Conservation (phyloP, 2,329 filamentous ascomycete species). For the Sordariomycetes sp. region DNA sequence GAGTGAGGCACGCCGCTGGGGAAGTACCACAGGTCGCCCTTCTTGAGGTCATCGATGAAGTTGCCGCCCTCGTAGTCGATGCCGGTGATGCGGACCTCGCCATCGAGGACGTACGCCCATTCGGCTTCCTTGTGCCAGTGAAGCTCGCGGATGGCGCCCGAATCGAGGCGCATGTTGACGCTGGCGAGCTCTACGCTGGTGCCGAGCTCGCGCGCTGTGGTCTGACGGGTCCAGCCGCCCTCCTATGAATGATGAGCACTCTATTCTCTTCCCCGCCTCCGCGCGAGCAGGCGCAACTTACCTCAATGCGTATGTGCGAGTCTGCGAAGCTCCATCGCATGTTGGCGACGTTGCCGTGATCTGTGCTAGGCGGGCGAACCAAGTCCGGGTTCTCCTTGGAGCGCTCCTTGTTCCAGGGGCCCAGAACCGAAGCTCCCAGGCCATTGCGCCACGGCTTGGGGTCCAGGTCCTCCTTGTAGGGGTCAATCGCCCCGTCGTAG, state of each 20-base stretch:
- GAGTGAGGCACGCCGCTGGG: constrained; percentile 70
- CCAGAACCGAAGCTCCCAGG: constrained; percentile 55
- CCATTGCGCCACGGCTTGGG: constrained; percentile 58
- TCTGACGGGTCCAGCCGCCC: constrained; percentile 70
- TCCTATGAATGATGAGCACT: constrained; percentile 36
- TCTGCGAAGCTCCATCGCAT: constrained; percentile 65
- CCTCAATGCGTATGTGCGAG: constrained; percentile 55
- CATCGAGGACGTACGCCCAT: constrained; percentile 68
- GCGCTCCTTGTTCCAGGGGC: constrained; percentile 59
- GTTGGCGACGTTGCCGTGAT: constrained; percentile 61
- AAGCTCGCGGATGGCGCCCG: constrained; percentile 65
- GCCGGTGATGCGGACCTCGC: constrained; percentile 61
- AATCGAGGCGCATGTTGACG: constrained; percentile 69
- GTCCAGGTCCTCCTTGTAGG: constrained; percentile 49
- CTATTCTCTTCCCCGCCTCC: constrained; percentile 1
- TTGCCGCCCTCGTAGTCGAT: constrained; percentile 68
- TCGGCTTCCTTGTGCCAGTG: constrained; percentile 79
- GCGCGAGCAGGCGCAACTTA: constrained; percentile 18
- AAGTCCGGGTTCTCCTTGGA: constrained; percentile 64
- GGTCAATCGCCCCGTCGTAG: constrained; percentile 53
- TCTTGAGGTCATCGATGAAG: constrained; percentile 67
- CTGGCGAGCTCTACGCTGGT: constrained; percentile 62
- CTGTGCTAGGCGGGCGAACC: constrained; percentile 62
- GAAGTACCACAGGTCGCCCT: constrained; percentile 77
- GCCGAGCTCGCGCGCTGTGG: constrained; percentile 55